Evolutionary conservation across 805 yeast species (phyloP), one percentile per base, ranked within the genome.

Genomic region (Candida koratica): DNA sequence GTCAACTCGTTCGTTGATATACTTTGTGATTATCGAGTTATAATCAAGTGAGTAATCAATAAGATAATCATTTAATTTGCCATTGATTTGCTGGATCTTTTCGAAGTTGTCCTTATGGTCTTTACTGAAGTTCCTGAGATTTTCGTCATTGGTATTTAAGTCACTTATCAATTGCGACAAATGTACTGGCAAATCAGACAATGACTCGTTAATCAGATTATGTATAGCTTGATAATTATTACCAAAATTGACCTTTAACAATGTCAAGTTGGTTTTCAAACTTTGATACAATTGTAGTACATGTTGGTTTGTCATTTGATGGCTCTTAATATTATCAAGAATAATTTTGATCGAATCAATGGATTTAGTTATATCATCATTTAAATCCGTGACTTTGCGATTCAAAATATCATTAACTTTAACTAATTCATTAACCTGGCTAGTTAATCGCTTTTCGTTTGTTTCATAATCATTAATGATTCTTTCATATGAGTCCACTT

Each of bases 141-240:
- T 37, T 7, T 27, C 20, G 26, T 44, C 45, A 36, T 44, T 38
- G 13, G 37, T 27, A 17, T 37, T 44, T 17, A 44, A 32, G 28
- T 37, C 39, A 17, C 34, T 36, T 1, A 42, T 29, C 4, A 44
- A 23, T 12, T 39, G 34, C 13, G 34, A 25, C 13, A 44, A 30
- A 10, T 36, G 31, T 8, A 23, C 9, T 4, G 48, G 48, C n/a
- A 44, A 25, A 17, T 37, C 27, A 5, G 29, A 26, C 16, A 44
- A 37, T n/a, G 45, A 41, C 4, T 15, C 4, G 10, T 39, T 37
- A 12, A 44, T 32, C 13, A 32, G 29, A 19, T 36, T 28, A 13
- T 36, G 38, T 6, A 41, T 32, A 17, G 20, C 17, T 7, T 34
- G 12, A 17, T 39, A 33, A 31, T 41, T 38, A 11, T 24, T 18